A percentile compares a stretch with the other conserved stretches of the same genome.
Conservation (phyloP, 192 early-diverging fungal species). For the Coemansia nantahalensis region DNA sequence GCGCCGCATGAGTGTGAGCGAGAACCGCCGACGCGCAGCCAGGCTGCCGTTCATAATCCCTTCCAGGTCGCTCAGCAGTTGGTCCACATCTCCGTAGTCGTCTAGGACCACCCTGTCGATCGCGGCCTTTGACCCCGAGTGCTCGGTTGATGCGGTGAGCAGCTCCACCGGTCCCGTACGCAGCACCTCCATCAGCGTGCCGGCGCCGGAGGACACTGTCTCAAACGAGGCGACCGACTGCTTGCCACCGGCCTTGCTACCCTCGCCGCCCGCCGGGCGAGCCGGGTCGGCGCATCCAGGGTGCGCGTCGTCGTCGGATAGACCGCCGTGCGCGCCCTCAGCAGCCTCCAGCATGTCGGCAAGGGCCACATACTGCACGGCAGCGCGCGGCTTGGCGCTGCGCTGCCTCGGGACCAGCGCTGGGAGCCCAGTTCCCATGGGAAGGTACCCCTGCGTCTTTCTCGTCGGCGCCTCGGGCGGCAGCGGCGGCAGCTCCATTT, state of each 20-base stretch:
- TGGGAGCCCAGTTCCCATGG: constrained; percentile 28
- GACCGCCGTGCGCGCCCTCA: constrained; percentile 13
- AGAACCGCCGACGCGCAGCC: constrained; percentile 45
- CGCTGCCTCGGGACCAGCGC: constrained; percentile 20
- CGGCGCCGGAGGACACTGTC: constrained; percentile 34
- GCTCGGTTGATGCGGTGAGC: constrained; percentile 39
- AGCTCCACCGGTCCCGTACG: constrained; percentile 39
- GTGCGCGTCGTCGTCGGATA: constrained; percentile 2
- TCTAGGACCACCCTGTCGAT: constrained; percentile 35
- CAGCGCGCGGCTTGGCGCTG: constrained; percentile 17
- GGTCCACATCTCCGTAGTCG: constrained; percentile 47
- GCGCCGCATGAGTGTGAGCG: constrained; percentile 39
- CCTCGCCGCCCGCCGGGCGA: neutral
- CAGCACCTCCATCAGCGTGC: constrained; percentile 34
- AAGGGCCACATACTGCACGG: constrained; percentile 39
- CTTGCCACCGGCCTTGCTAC: constrained; percentile 5
- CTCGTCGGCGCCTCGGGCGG: neutral
- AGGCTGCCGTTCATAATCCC: constrained; percentile 46
- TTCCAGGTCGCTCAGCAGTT: constrained; percentile 38
- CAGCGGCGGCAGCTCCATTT: too few relatives aligned
- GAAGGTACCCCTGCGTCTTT: constrained; percentile 23
- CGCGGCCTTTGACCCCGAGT: constrained; percentile 45
- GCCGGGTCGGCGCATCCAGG: neutral
- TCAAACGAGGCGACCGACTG: constrained; percentile 21
- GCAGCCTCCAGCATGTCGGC: constrained; percentile 38